phyloP scores from a whole-genome alignment of 208 protist genomes.

The Leishmania lainsoni region DNA sequence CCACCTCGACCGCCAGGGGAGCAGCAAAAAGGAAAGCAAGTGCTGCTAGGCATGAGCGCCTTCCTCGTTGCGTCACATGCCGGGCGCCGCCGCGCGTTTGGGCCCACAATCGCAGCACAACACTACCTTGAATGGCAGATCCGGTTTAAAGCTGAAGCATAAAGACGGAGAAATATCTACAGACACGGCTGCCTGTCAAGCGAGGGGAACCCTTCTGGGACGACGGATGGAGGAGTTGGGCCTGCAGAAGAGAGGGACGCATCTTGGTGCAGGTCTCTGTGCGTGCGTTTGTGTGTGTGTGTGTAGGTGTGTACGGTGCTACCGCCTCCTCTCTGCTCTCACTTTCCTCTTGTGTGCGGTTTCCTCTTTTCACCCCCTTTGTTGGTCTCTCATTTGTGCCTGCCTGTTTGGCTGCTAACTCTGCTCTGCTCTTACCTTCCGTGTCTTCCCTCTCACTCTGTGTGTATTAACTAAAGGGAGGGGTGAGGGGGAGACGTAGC shows the following conservation, averaged over 20 bases:
- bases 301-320: neutral
- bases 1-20: constrained; percentile 40
- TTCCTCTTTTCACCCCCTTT: neutral
- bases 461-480: neutral
- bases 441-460: neutral
- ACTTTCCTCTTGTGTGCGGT: neutral
- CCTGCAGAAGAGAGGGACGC: neutral
- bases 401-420: neutral
- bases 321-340: neutral
- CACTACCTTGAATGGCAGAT: neutral
- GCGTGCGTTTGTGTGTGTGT: neutral
- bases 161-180: neutral
- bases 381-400: neutral
- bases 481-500: neutral
- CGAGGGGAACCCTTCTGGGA: neutral
- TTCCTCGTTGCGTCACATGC: neutral
- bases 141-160: neutral
- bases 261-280: neutral
- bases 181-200: neutral
- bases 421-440: neutral
- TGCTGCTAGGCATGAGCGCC: constrained; percentile 28
- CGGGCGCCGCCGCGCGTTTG: neutral
- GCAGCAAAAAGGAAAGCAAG: constrained; percentile 21
- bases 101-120: neutral
- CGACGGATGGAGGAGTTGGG: neutral